Percentiles rank a stretch among this genome's conserved stretches.
Conservation (phyloP, 192 early-diverging fungal genomes). For the Coemansia umbellata region DNA sequence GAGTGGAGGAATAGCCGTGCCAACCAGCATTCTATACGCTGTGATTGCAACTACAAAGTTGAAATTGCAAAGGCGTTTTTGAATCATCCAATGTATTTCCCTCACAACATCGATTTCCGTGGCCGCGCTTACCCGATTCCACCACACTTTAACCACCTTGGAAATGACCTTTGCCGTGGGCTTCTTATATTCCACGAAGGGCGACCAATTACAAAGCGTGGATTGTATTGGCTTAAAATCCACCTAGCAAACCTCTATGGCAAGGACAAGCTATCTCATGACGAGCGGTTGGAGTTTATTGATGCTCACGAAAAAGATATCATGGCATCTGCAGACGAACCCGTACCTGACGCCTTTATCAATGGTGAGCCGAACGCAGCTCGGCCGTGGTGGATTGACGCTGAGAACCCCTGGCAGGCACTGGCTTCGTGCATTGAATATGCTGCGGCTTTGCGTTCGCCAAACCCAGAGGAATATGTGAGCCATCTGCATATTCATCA, state of each 20-base stretch:
- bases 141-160: slow-evolving; percentile 91
- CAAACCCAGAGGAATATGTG: slow-evolving; percentile 65
- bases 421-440: slow-evolving; percentile 88
- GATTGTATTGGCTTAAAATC: slow-evolving; percentile 91
- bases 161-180: slow-evolving; percentile 94
- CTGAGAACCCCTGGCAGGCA: slow-evolving; percentile 92
- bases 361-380: slow-evolving; percentile 44
- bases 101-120: slow-evolving; percentile 96
- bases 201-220: slow-evolving; percentile 72
- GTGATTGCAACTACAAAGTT: slow-evolving; percentile 91
- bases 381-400: slow-evolving; percentile 81
- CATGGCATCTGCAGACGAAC: slow-evolving; percentile 77
- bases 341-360: slow-evolving; percentile 52
- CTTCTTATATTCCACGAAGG: slow-evolving; percentile 80
- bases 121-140: slow-evolving; percentile 98
- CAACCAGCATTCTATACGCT: slow-evolving; percentile 83
- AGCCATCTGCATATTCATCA: slow-evolving; percentile 88
- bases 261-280: slow-evolving; percentile 87
- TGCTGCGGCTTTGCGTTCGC: slow-evolving; percentile 64
- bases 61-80: slow-evolving; percentile 90
- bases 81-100: slow-evolving; percentile 89
- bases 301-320: slow-evolving; percentile 76
- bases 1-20: slow-evolving; percentile 58
- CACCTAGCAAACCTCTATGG: slow-evolving; percentile 91
- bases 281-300: slow-evolving; percentile 72